Conservation (phyloP, 495 filamentous ascomycete species). For the Talaromyces liani region DNA sequence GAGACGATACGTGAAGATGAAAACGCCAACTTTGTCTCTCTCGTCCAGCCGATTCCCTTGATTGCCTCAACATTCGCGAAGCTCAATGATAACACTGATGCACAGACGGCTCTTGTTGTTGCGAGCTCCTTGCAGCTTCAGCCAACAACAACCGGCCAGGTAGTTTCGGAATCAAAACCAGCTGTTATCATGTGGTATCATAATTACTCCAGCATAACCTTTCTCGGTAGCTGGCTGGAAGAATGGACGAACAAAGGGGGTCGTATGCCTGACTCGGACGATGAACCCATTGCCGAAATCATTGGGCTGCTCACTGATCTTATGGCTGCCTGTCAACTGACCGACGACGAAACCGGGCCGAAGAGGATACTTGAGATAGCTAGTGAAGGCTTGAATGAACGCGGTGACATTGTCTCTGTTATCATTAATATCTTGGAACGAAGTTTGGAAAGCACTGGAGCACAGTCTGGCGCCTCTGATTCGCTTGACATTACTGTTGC, state of each 20-base stretch:
- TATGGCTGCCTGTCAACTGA: conserved; percentile 27
- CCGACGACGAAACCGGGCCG: conserved; percentile 26
- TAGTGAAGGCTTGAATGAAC: conserved; percentile 63
- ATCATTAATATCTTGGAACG: conserved; percentile 79
- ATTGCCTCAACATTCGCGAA: conserved; percentile 19
- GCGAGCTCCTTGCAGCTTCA: conserved; percentile 41
- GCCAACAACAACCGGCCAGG: conserved; percentile 58
- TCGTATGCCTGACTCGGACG: conserved; percentile 25
- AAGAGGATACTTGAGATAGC: conserved; percentile 58
- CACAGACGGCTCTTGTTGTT: conserved; percentile 30
- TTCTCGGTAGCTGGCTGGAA: conserved; percentile 70
- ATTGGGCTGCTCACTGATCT: conserved; percentile 56
- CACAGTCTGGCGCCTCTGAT: conserved; percentile 41
- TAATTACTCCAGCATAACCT: conserved; percentile 67
- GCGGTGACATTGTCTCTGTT: conserved; percentile 72
- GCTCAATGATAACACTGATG: conserved; percentile 12
- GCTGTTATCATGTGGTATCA: conserved; percentile 61
- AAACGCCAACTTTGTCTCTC: conserved; percentile 56
- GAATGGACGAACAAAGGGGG: conserved; percentile 36
- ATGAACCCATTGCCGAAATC: conserved; percentile 53
- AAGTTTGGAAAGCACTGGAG: conserved; percentile 55
- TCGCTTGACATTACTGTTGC: conserved; percentile 57
- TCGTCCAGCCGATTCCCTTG: conserved; percentile 35
- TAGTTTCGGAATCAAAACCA: conserved; percentile 60
- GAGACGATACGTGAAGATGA: conserved; percentile 75